Base-by-base conservation (phyloP, 1,284 basidiomycete genomes). In the Nidula niveotomentosa region DNA sequence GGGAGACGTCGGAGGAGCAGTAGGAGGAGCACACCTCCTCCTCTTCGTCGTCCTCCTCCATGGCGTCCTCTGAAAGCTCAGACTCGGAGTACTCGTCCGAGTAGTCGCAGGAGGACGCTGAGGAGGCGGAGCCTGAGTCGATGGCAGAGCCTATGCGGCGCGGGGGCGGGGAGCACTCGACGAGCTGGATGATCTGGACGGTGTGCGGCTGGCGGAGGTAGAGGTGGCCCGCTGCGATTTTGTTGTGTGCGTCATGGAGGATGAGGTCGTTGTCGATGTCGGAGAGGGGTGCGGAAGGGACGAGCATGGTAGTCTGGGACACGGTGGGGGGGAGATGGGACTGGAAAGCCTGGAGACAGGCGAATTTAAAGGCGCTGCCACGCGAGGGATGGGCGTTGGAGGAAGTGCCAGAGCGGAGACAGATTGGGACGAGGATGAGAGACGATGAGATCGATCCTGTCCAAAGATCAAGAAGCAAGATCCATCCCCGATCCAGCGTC, bases 101-200 rank as follows among this genome's bases (percentile, higher is more conserved):
- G 0, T 69, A 73, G 9, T 59, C 64, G 0, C 66, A 69, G 6
- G 72, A 76, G 0, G 74, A 73, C 1, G 71, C 63, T 2, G 67
- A 54, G 5, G 66, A 70, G 37, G 67, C 71, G 18, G 76, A 75
- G 39, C 71, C 66, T 3, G 13, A n/a, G 49, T 77, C 69, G 59
- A 77, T 74, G 51, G 76, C 73, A 45, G 75, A 65, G 39, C 79
- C 74, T 45, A 68, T 69, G 53, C 73, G 76, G 33, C 76, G 79
- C 8, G 84, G 80, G 0, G 86, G 86, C 1, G 85, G 76, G 0
- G 84, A 66, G 4, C 80, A 84, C 65, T 90, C 87, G 49, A 83
- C 82, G 70, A 90, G 88, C 70, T 89, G 80, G 55, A 90, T 90
- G 73, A 90, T 83, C 70, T 85, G 81, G 33, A 85, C 69, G 15